Percentiles rank a stretch among this genome's conserved stretches.
These are phyloP conservation scores for Fusarium penzigii DNA, from an alignment of 2,329 filamentous ascomycete species.

Conservation along the genomic window DNA sequence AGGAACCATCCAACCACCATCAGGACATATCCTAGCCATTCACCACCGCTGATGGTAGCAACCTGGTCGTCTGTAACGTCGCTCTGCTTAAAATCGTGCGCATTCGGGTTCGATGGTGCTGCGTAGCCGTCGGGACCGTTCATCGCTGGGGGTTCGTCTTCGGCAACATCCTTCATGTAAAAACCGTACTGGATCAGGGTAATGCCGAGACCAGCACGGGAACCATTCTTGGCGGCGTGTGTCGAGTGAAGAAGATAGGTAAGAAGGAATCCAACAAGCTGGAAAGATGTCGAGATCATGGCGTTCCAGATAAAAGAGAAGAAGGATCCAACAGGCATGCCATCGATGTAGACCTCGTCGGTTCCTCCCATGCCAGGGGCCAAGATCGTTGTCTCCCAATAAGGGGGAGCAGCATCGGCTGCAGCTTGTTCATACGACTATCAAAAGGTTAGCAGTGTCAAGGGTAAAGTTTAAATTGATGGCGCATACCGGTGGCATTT, in stretches of 20 bases:
- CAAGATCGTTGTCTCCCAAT: slow-evolving; percentile 98
- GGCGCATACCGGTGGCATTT: slow-evolving; percentile 82
- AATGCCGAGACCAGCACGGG: slow-evolving; percentile 88
- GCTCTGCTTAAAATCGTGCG: slow-evolving; percentile 81
- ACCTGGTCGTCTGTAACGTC: slow-evolving; percentile 55
- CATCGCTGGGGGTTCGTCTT: slow-evolving; percentile 45
- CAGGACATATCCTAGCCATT: slow-evolving; percentile 88
- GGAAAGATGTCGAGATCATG: slow-evolving; percentile 97
- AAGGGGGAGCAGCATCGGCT: slow-evolving; percentile 91
- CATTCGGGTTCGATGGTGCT: slow-evolving; percentile 82
- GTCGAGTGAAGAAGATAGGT: slow-evolving; percentile 98
- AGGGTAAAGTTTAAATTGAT: background rate
- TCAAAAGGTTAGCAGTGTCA: slow-evolving; percentile 30
- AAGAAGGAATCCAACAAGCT: slow-evolving; percentile 93
- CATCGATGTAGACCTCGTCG: slow-evolving; percentile 96
- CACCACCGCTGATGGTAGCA: slow-evolving; percentile 65
- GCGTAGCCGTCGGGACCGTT: slow-evolving; percentile 60
- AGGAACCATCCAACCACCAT: slow-evolving; percentile 99
- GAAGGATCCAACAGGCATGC: slow-evolving; percentile 85
- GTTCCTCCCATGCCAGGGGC: slow-evolving; percentile 86
- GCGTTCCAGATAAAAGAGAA: slow-evolving; percentile 90
- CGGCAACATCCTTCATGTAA: slow-evolving; percentile 74
- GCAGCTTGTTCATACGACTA: slow-evolving; percentile 98
- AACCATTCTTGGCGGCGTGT: slow-evolving; percentile 97
- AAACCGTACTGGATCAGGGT: slow-evolving; percentile 97